Evolutionary conservation across 1,284 basidiomycete species (phyloP).

Genomic region (Ustilago hordei): DNA sequence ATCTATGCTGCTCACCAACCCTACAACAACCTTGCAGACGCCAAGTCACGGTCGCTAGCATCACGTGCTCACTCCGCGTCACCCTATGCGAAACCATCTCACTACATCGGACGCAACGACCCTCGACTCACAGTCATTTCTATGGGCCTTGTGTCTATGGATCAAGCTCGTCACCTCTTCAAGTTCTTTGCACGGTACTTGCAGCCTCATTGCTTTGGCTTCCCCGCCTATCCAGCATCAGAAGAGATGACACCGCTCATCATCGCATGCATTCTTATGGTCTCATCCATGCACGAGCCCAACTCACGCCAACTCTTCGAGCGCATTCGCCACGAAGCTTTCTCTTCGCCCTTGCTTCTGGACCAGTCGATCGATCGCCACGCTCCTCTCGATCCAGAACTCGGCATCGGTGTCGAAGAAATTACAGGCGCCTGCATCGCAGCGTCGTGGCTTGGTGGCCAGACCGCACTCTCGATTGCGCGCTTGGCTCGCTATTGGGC

Average conservation of each 20-base stretch:
- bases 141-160: constrained; percentile 56
- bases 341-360: constrained; percentile 45
- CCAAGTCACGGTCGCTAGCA: background rate
- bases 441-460: constrained; percentile 56
- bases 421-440: constrained; percentile 64
- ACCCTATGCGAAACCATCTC: constrained; percentile 47
- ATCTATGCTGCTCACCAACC: constrained; percentile 26
- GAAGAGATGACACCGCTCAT: constrained; percentile 65
- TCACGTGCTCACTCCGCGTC: constrained; percentile 1
- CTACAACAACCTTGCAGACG: background rate
- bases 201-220: constrained; percentile 63
- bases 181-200: constrained; percentile 61
- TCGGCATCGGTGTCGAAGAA: constrained; percentile 65
- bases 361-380: constrained; percentile 45
- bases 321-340: constrained; percentile 50
- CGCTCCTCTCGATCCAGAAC: constrained; percentile 58
- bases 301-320: constrained; percentile 41
- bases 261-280: constrained; percentile 59
- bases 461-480: constrained; percentile 45
- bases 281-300: constrained; percentile 59
- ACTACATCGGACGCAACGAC: constrained; percentile 55
- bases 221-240: constrained; percentile 58
- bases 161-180: constrained; percentile 57
- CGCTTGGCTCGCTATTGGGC: constrained; percentile 58
- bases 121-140: constrained; percentile 61